A percentile compares a stretch with the other conserved stretches of the same genome.
phyloP scores from a whole-genome alignment of 768 basidiomycete species.

The Leucogyrophana mollusca region DNA sequence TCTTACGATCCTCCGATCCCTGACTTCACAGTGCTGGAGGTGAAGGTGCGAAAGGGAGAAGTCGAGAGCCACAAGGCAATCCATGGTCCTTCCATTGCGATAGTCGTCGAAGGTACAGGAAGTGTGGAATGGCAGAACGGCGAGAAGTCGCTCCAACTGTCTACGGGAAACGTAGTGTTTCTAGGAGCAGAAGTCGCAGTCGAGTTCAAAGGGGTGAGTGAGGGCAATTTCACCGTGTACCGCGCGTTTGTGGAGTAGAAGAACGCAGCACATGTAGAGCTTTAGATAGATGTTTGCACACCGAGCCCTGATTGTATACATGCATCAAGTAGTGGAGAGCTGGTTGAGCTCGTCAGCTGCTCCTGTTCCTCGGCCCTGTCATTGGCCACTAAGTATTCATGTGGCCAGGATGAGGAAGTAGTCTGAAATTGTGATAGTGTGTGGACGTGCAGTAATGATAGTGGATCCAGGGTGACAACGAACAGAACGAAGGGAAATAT shows the following conservation, averaged over 20 bases:
- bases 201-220: slow-evolving; percentile 37
- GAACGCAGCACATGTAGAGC: too few relatives aligned
- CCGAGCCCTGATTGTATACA: too few relatives aligned
- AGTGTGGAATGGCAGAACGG: slow-evolving; percentile 46
- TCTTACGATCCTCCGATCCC: slow-evolving; percentile 91
- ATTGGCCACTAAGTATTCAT: too few relatives aligned
- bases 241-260: slow-evolving; percentile 24
- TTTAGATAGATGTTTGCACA: too few relatives aligned
- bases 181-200: slow-evolving; percentile 71
- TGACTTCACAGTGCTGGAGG: slow-evolving; percentile 86
- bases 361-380: too few relatives aligned
- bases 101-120: slow-evolving; percentile 73
- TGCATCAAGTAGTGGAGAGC: too few relatives aligned
- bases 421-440: too few relatives aligned
- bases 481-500: not conserved
- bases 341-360: too few relatives aligned
- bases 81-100: slow-evolving; percentile 81
- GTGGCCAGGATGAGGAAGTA: slow-evolving; percentile 10
- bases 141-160: slow-evolving; percentile 38
- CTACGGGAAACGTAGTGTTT: slow-evolving; percentile 77
- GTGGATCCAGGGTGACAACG: too few relatives aligned
- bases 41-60: slow-evolving; percentile 44
- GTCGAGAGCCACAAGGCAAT: slow-evolving; percentile 59
- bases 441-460: too few relatives aligned
- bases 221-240: slow-evolving; percentile 19